Conservation (phyloP, 305 asterid genomes). For the Solanum hybrid region DNA sequence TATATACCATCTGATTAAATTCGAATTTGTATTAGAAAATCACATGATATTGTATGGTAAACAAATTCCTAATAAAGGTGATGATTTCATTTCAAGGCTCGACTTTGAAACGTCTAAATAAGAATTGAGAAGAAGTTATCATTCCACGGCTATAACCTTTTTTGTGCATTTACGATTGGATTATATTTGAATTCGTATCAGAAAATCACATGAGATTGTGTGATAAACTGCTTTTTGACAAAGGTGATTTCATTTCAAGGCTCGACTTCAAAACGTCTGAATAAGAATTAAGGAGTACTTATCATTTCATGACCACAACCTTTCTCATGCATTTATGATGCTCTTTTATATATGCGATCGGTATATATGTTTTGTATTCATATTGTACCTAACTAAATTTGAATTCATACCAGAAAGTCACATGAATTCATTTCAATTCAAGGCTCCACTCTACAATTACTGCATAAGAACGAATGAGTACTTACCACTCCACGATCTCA, state of each 20-base stretch:
- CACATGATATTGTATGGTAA: neutral
- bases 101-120: neutral
- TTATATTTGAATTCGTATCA: no score
- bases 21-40: no score
- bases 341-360: neutral
- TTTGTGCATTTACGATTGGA: rapidly evolving
- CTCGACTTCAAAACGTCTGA: neutral
- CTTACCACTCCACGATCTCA: neutral
- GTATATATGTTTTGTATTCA: neutral
- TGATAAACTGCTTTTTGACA: neutral
- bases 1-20: no score
- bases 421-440: neutral
- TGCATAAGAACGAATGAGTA: neutral
- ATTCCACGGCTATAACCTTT: no score
- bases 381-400: neutral
- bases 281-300: neutral
- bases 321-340: neutral
- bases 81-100: neutral
- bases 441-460: neutral
- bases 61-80: no score
- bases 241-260: neutral
- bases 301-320: neutral
- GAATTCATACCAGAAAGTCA: neutral
- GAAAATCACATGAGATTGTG: neutral
- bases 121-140: neutral